Evolutionary conservation across 176 grass and related monocot genomes (phyloP), one percentile per base, ranked within the genome.

Genomic region (Rhynchospora tenuis): DNA sequence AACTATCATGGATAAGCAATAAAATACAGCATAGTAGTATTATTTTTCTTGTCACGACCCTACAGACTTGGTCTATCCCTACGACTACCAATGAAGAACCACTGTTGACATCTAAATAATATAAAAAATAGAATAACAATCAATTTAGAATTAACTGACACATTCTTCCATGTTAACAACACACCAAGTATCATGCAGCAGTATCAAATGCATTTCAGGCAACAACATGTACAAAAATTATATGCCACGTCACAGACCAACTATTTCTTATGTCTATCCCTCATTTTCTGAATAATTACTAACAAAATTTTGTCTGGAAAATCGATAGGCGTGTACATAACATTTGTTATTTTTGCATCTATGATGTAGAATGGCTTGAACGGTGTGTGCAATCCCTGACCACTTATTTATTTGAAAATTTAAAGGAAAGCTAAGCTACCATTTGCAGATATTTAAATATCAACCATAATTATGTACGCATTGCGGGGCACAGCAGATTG

Each of bases 91-190:
- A 75, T 55, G 48, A 76, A 26, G 24, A 27, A 76, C 14, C 38
- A 54, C 23, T 55, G 73, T 76, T 75, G 73, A 76, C 73, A 76
- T 76, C 24, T 31, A 75, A 76, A 16, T 28, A 55, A 55, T 54
- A 55, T 75, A 17, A 76, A 76, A 19, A 54, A 52, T 55, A 29
- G 13, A 29, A 75, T 75, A 29, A 75, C 47, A 29, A 29, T 76
- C 23, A 16, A 76, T 76, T 76, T 55, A 75, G 47, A 75, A 56
- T 56, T 55, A 7, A 47, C 72, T 52, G 24, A 76, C 72, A 76
- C 47, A 76, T 76, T 76, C 72, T 76, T 76, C 47, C 72, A 29
- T 55, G 72, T 52, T 75, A 76, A 51, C 47, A 11, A 29, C 72
- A 28, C 72, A 76, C 13, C 48, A 76, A 47, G 19, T 56, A 76